A percentile compares a stretch with the other conserved stretches of the same genome.
Evolutionary conservation across 257 asterid species (phyloP).

Genomic region (Rehmannia glutinosa): DNA sequence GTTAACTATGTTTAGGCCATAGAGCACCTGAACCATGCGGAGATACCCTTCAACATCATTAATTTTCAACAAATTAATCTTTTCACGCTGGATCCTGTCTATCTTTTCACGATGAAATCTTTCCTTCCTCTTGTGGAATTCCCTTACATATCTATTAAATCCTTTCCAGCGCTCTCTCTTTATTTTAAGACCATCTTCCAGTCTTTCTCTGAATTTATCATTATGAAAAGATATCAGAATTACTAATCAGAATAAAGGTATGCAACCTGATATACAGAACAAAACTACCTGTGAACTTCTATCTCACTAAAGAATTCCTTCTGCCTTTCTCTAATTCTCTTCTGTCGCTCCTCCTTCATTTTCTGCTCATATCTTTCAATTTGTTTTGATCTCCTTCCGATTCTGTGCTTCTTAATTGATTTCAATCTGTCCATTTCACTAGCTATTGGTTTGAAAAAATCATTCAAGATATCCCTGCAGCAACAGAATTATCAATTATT

Average conservation of each 20-base stretch:
- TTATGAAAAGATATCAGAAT: slow-evolving; percentile 12
- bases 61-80: slow-evolving; percentile 88
- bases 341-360: slow-evolving; percentile 98
- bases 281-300: slow-evolving; percentile 84
- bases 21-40: slow-evolving; percentile 95
- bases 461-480: slow-evolving; percentile 79
- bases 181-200: slow-evolving; percentile 86
- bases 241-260: slow-evolving; percentile 2
- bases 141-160: slow-evolving; percentile 73
- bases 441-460: slow-evolving; percentile 83
- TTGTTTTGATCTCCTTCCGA: slow-evolving; percentile 97
- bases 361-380: slow-evolving; percentile 91
- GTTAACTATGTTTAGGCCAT: background rate
- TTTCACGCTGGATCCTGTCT: slow-evolving; percentile 98
- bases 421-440: slow-evolving; percentile 80
- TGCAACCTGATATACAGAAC: slow-evolving; percentile 7
- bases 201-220: slow-evolving; percentile 64
- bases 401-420: slow-evolving; percentile 84
- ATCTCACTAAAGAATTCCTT: slow-evolving; percentile 94
- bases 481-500: slow-evolving; percentile 15
- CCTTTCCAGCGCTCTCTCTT: slow-evolving; percentile 98
- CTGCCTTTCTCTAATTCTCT: slow-evolving; percentile 94
- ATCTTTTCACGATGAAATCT: slow-evolving; percentile 95
- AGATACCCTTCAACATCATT: slow-evolving; percentile 99
- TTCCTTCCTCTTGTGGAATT: slow-evolving; percentile 98